Base-by-base conservation (phyloP, 805 yeast genomes). In the Wickerhamiella lipophila region DNA sequence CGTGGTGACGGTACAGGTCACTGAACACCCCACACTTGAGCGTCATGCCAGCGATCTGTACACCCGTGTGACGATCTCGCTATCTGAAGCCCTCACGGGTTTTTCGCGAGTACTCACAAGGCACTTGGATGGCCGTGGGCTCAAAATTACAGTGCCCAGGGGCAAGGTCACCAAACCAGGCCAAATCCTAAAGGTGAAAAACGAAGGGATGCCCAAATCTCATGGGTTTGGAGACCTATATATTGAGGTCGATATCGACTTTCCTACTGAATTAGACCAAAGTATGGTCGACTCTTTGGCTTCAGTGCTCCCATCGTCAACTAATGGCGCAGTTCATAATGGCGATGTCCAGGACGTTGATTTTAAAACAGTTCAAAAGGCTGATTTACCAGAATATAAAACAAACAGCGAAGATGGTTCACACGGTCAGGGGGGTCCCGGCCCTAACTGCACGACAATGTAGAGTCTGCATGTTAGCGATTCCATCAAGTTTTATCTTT, bases 41-140 rank as follows among this genome's bases (percentile, higher is more conserved):
- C 70, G 92, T 49, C 69, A 71, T 38, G 81, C 76, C 7, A 64
- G 76, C 53, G 89, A 88, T 61, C 65, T 92, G 46, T 76, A 75
- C 55, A 72, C 84, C 2, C 68, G 71, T 25, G 64, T 79, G 35
- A 68, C 68, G 6, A 75, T 89, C 35, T 70, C 94, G 1, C 68
- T 89, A 46, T 76, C 76, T 12, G 97, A 89, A 55, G 80, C 96
- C 0, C 68, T 89, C n/a, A 75, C 85, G 51, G 97, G 97, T 2
- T 81, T 88, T 58, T 67, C 74, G 30, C 73, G 75, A 46, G 72
- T 75, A 11, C 68, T 86, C 1, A 66, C 82, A 8, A 75, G 75
- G 54, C 92, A 85, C 54, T 70, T 88, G 49, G 97, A 92, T 64
- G 88, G 81, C 15, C 76, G 96, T 53, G 75, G 78, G 32, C 63